phyloP scores from a whole-genome alignment of 2,329 filamentous ascomycete species.

The Colletotrichum truncatum region DNA sequence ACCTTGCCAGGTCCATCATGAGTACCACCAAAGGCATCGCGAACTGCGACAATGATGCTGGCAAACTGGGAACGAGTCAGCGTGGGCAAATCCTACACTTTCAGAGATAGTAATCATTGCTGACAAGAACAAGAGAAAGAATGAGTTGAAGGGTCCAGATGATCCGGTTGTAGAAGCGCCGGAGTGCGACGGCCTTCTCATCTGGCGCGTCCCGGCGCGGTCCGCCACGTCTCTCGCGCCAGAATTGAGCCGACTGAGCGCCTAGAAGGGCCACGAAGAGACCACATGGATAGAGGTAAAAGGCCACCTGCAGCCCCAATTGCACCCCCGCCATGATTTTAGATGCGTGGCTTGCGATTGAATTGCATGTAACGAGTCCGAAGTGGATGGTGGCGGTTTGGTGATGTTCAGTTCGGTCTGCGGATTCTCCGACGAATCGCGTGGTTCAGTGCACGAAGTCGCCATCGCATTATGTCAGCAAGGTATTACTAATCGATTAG shows the following conservation, averaged over 20 bases:
- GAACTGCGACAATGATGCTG: constrained; percentile 43
- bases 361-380: background rate
- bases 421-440: constrained; percentile 12
- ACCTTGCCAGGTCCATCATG: constrained; percentile 35
- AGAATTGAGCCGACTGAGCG: constrained; percentile 48
- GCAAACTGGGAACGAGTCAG: constrained; percentile 34
- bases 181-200: constrained; percentile 36
- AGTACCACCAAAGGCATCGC: constrained; percentile 41
- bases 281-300: constrained; percentile 51
- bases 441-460: background rate
- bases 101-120: background rate
- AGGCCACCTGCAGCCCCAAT: constrained; percentile 47
- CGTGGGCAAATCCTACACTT: background rate
- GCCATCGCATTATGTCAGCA: background rate
- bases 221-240: constrained; percentile 40
- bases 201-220: constrained; percentile 36
- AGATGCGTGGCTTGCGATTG: background rate
- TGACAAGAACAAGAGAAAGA: constrained; percentile 39
- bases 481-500: background rate
- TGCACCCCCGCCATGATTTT: constrained; percentile 44
- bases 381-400: background rate
- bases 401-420: constrained; percentile 5
- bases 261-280: constrained; percentile 47
- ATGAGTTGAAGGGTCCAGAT: constrained; percentile 47
- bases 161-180: constrained; percentile 40